A percentile compares a stretch with the other conserved stretches of the same genome.
Conservation (phyloP, 768 basidiomycete genomes). For the Panaeolus papilionaceus region DNA sequence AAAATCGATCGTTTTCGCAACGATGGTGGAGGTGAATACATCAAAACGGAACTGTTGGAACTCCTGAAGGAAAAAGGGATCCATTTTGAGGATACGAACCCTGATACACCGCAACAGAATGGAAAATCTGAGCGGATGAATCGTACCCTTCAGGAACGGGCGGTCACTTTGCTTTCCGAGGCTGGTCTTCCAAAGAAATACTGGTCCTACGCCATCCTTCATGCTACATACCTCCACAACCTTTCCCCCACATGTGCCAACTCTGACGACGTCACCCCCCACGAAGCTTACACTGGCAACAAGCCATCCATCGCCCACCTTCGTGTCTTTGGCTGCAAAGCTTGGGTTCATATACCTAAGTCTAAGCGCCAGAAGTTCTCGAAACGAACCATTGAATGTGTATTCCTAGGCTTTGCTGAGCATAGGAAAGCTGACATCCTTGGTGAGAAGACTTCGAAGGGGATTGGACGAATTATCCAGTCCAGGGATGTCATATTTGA, state of each 20-base stretch:
- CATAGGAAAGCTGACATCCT: constrained; percentile 20
- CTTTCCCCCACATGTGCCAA: constrained; percentile 32
- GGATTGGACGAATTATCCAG: not conserved
- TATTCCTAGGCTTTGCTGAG: constrained; percentile 20
- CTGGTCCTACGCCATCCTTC: constrained; percentile 40
- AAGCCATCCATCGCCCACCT: constrained; percentile 37
- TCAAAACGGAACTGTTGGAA: constrained; percentile 11
- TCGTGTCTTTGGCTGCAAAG: constrained; percentile 35
- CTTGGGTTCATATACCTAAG: constrained; percentile 29
- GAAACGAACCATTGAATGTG: constrained; percentile 20
- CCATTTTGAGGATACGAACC: constrained; percentile 16
- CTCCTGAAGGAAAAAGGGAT: constrained; percentile 20
- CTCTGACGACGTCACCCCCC: constrained; percentile 28
- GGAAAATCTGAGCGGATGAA: constrained; percentile 17
- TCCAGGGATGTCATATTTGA: not conserved
- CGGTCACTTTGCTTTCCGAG: constrained; percentile 33
- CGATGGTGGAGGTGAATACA: constrained; percentile 18
- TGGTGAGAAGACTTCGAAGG: not conserved
- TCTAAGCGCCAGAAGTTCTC: constrained; percentile 30
- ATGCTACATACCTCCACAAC: constrained; percentile 42
- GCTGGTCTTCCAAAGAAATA: constrained; percentile 27
- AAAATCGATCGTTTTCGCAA: constrained; percentile 3
- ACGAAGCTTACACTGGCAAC: constrained; percentile 26
- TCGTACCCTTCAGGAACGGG: constrained; percentile 17
- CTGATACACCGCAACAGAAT: constrained; percentile 19